Conservation (phyloP, 352 stramenopile genomes). For the Globisporangium apiculatum region DNA sequence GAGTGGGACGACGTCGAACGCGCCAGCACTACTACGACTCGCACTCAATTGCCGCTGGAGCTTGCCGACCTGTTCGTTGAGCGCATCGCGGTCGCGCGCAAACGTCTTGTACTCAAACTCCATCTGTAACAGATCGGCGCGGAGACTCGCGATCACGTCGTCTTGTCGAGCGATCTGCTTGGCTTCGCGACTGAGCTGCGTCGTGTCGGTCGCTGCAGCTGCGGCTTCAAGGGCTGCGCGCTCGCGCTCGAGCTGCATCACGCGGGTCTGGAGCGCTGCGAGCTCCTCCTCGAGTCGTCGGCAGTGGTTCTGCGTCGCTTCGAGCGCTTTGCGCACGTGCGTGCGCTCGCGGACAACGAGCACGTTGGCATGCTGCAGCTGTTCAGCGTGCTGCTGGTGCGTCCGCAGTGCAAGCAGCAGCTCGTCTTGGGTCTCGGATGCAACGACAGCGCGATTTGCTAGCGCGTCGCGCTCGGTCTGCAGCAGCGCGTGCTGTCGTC, state of each 20-base stretch:
- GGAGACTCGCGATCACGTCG: slow-evolving; percentile 41
- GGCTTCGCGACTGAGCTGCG: slow-evolving; percentile 20
- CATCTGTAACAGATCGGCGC: slow-evolving; percentile 52
- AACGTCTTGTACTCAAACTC: slow-evolving; percentile 63
- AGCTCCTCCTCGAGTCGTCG: slow-evolving; percentile 47
- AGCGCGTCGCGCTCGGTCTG: slow-evolving; percentile 21
- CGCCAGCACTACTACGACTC: slow-evolving; percentile 2
- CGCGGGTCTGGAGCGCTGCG: slow-evolving; percentile 24
- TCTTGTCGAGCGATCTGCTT: slow-evolving; percentile 34
- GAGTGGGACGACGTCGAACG: slow-evolving; percentile 46
- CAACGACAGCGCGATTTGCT: slow-evolving; percentile 13
- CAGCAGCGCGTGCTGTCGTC: slow-evolving; percentile 23
- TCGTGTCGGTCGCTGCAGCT: slow-evolving; percentile 17
- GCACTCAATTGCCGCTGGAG: slow-evolving; percentile 19
- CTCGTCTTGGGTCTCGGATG: slow-evolving; percentile 40
- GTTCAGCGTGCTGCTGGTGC: slow-evolving; percentile 31
- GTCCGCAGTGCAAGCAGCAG: slow-evolving; percentile 32
- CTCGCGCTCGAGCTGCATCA: slow-evolving; percentile 41
- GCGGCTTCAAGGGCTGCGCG: slow-evolving; percentile 27
- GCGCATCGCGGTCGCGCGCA: slow-evolving; percentile 26
- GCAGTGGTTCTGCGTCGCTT: slow-evolving; percentile 42
- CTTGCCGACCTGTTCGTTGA: slow-evolving; percentile 27
- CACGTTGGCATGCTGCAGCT: slow-evolving; percentile 20
- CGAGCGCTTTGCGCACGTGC: slow-evolving; percentile 26
- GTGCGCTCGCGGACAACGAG: slow-evolving; percentile 22